Percentiles rank a stretch among this genome's conserved stretches.
These are phyloP conservation scores for Priceomyces haplophilus DNA, from an alignment of 805 yeast genomes.

Conservation along the genomic window DNA sequence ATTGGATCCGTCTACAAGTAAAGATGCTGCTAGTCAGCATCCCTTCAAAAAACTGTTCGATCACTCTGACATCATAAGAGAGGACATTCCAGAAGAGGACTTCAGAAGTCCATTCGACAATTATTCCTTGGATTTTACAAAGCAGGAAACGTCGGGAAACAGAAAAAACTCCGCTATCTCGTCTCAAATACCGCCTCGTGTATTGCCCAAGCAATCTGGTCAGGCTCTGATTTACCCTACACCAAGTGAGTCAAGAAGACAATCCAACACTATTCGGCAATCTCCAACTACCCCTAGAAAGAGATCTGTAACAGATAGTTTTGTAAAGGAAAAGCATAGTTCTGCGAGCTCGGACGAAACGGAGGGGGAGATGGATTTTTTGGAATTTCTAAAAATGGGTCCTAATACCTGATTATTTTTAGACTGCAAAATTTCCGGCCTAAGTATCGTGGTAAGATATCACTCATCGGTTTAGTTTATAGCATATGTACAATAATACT, in stretches of 20 bases:
- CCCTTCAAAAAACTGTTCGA: constrained; percentile 18
- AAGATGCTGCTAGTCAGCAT: constrained; percentile 2
- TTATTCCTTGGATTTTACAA: constrained; percentile 25
- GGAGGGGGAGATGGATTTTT: constrained; percentile 41
- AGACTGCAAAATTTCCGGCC: no score
- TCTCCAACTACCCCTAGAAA: neutral
- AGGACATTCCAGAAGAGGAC: constrained; percentile 26
- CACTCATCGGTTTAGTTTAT: no score
- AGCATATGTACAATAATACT: no score
- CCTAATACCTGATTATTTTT: constrained; percentile 16
- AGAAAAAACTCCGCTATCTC: constrained; percentile 2
- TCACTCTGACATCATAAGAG: constrained; percentile 35
- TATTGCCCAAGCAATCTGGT: neutral
- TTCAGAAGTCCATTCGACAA: constrained; percentile 28
- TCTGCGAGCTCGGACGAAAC: constrained; percentile 1
- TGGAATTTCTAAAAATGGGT: constrained; percentile 46
- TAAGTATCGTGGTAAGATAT: no score
- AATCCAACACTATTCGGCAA: neutral
- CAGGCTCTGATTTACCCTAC: neutral
- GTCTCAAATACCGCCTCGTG: neutral
- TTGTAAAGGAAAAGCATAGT: constrained; percentile 1
- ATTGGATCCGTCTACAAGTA: constrained; percentile 7
- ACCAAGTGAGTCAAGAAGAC: neutral
- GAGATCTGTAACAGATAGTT: constrained; percentile 1
- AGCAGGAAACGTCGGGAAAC: neutral